These are phyloP conservation scores for Citrus cavaleriei DNA, from an alignment of 345 rosid genomes.

Conservation along the genomic window DNA sequence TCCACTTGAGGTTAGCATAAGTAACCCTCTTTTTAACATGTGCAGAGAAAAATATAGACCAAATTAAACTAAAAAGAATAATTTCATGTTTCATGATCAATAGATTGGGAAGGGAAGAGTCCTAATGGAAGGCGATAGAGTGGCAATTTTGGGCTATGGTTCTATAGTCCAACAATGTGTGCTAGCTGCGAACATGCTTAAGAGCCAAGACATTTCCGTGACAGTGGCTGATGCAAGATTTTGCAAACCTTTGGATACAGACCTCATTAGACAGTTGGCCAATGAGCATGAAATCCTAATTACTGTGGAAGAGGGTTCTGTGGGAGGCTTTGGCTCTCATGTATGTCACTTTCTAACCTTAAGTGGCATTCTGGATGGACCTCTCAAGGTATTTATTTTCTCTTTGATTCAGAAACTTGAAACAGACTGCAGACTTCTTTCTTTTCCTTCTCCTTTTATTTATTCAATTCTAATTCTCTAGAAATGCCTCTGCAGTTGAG, in stretches of 20 bases:
- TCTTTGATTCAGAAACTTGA: neutral
- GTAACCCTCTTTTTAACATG: neutral
- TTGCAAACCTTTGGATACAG: slow-evolving; percentile 79
- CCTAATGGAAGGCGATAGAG: slow-evolving; percentile 61
- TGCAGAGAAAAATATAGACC: neutral
- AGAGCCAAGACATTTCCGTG: slow-evolving; percentile 32
- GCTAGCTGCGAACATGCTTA: slow-evolving; percentile 52
- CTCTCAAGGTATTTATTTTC: slow-evolving; percentile 53
- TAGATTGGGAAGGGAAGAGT: slow-evolving; percentile 87
- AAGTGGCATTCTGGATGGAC: slow-evolving; percentile 70
- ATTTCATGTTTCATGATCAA: neutral
- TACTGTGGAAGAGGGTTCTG: slow-evolving; percentile 81
- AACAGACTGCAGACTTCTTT: neutral
- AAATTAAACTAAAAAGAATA: neutral
- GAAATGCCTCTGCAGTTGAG: slow-evolving; percentile 42
- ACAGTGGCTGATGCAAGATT: slow-evolving; percentile 91
- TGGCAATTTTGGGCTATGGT: slow-evolving; percentile 80
- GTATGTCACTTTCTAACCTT: slow-evolving; percentile 72
- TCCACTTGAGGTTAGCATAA: slow-evolving; percentile 46
- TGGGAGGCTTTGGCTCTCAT: slow-evolving; percentile 91
- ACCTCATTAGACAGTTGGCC: slow-evolving; percentile 62
- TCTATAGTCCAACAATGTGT: slow-evolving; percentile 68
- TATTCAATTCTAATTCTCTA: neutral
- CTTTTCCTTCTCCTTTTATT: neutral
- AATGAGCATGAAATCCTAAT: slow-evolving; percentile 68